These are phyloP conservation scores for Neolecta irregularis DNA, from an alignment of 1,139 yeast species.

Conservation along the genomic window DNA sequence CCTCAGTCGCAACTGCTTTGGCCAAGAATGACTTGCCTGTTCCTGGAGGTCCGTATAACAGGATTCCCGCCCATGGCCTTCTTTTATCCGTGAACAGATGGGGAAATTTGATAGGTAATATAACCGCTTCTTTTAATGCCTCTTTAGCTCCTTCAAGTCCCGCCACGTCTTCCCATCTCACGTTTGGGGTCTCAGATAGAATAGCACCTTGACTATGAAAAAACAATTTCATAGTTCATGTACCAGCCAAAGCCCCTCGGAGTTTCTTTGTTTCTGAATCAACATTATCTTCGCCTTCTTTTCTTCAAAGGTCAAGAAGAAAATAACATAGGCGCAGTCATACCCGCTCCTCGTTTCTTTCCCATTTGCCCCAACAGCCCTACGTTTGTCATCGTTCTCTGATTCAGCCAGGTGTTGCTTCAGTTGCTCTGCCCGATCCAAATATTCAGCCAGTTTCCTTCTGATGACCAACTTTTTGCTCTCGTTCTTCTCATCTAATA, in stretches of 20 bases:
- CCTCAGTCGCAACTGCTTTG: constrained; percentile 97
- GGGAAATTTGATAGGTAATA: constrained; percentile 85
- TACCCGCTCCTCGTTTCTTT: constrained; percentile 5
- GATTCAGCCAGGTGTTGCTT: constrained; percentile 75
- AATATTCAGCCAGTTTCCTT: constrained; percentile 77
- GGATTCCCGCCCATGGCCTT: constrained; percentile 81
- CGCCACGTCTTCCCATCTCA: constrained; percentile 90
- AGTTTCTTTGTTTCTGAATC: constrained; percentile 77
- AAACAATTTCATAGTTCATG: not conserved
- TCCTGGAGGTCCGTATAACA: constrained; percentile 96
- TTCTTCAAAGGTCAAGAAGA: constrained; percentile 16
- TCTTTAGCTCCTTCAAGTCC: constrained; percentile 93
- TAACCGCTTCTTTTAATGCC: constrained; percentile 93
- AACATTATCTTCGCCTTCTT: constrained; percentile 32
- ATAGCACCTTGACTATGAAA: constrained; percentile 40
- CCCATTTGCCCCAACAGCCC: constrained; percentile 24
- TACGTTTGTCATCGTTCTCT: constrained; percentile 29
- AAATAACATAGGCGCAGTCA: too few relatives aligned
- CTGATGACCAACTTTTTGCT: constrained; percentile 78
- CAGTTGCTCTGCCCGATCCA: constrained; percentile 84
- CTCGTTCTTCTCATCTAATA: constrained; percentile 63
- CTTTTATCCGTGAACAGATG: constrained; percentile 88
- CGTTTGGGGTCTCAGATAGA: constrained; percentile 81
- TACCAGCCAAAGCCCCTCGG: constrained; percentile 68
- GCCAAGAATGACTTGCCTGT: constrained; percentile 96